These are phyloP conservation scores for Chlamydomonas applanata DNA, from an alignment of 139 green algal species.

Conservation along the genomic window DNA sequence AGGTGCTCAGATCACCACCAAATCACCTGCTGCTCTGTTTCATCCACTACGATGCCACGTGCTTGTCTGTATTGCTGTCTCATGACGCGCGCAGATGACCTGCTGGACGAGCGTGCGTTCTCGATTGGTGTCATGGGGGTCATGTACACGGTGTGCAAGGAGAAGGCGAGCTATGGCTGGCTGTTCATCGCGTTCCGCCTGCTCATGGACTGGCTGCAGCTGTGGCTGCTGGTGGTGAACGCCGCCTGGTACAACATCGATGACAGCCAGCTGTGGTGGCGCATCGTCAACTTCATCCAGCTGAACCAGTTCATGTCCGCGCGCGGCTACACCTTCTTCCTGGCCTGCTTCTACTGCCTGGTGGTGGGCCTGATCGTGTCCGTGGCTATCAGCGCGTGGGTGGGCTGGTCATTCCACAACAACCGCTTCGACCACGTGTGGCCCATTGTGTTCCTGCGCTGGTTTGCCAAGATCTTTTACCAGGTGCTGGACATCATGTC, in stretches of 20 bases:
- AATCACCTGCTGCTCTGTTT: too few species aligned
- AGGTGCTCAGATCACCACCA: too few species aligned
- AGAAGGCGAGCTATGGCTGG: too few species aligned
- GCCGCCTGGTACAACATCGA: constrained; percentile 10
- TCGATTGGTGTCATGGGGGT: too few species aligned
- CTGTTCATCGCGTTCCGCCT: too few species aligned
- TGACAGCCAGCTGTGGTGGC: constrained; percentile 3
- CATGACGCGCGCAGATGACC: too few species aligned
- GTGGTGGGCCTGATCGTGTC: background rate
- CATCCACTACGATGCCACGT: too few species aligned
- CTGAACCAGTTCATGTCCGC: constrained; percentile 6
- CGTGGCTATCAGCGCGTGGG: constrained; percentile 6
- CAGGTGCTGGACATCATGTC: constrained; percentile 32
- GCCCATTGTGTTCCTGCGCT: constrained; percentile 30
- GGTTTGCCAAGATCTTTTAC: constrained; percentile 29
- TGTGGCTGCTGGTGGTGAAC: constrained; percentile 15
- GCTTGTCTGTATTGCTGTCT: too few species aligned
- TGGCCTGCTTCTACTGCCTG: constrained; percentile 25
- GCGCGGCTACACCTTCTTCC: constrained; percentile 19
- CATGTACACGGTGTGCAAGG: constrained; percentile 4
- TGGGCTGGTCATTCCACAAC: constrained; percentile 15
- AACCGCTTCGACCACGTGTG: constrained; percentile 29
- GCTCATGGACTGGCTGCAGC: too few species aligned
- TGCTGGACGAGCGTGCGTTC: too few species aligned
- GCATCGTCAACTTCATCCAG: constrained; percentile 13